Evolutionary conservation across 805 yeast genomes (phyloP).

Genomic region (baker's yeast (Saccharomyces cerevisiae)): DNA sequence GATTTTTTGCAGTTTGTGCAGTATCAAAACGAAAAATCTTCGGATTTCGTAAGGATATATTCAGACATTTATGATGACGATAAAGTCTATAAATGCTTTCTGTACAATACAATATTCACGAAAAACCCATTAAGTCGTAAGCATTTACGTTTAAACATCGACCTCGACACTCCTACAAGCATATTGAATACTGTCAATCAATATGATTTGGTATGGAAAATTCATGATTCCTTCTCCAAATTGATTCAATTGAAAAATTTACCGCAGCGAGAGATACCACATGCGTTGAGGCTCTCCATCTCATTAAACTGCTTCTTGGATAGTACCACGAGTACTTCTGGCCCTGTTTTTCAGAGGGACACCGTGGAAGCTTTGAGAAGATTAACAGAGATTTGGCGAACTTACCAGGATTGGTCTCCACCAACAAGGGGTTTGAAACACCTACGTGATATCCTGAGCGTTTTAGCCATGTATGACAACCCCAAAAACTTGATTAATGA

Average conservation of each 20-base stretch:
- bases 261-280: constrained; percentile 15
- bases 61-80: constrained; percentile 25
- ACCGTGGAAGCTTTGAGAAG: constrained; percentile 19
- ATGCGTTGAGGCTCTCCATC: constrained; percentile 10
- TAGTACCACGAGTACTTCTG: constrained; percentile 4
- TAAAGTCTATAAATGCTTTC: constrained; percentile 20
- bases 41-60: constrained; percentile 16
- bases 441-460: constrained; percentile 25
- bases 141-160: constrained; percentile 11
- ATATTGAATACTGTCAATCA: constrained; percentile 28
- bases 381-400: constrained; percentile 21
- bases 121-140: constrained; percentile 17
- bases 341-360: constrained; percentile 11
- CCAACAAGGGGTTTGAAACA: constrained; percentile 28
- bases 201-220: constrained; percentile 36
- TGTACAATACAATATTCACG: constrained; percentile 22
- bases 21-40: constrained; percentile 16
- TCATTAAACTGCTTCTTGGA: constrained; percentile 13
- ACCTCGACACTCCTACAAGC: constrained; percentile 19
- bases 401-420: constrained; percentile 28
- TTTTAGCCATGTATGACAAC: constrained; percentile 22
- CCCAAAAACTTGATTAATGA: constrained; percentile 19
- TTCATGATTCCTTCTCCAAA: constrained; percentile 33
- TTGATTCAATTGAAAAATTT: constrained; percentile 30
- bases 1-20: constrained; percentile 21